Percentiles rank a stretch among this genome's conserved stretches.
Evolutionary conservation across 2,329 filamentous ascomycete species (phyloP).

Genomic region (Scytalidium lignicola): DNA sequence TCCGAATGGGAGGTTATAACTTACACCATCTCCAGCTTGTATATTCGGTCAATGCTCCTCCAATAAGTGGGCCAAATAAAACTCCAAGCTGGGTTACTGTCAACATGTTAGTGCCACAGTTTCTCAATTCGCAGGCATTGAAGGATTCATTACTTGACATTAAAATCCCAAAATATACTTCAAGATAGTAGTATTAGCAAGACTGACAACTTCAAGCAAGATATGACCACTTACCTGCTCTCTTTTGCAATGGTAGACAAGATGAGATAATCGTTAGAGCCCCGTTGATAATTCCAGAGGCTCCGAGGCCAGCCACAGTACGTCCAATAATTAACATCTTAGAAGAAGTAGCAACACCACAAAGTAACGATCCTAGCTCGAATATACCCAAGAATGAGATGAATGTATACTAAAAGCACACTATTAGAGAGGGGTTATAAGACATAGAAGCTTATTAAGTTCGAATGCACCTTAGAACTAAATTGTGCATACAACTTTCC

Average conservation of each 20-base stretch:
- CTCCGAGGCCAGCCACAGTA: slow-evolving; percentile 47
- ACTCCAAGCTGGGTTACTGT: slow-evolving; percentile 17
- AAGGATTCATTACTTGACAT: slow-evolving; percentile 14
- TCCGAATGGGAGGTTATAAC: too few species aligned
- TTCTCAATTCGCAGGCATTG: neutral
- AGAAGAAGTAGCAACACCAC: slow-evolving; percentile 42
- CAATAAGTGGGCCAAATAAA: slow-evolving; percentile 26
- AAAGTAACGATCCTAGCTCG: slow-evolving; percentile 51
- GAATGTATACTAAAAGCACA: slow-evolving; percentile 30
- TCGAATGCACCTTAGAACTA: slow-evolving; percentile 24
- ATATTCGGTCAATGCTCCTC: slow-evolving; percentile 30
- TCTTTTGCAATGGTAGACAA: slow-evolving; percentile 19
- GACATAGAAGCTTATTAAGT: neutral
- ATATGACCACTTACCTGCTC: slow-evolving; percentile 4
- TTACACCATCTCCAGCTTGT: slow-evolving; percentile 29
- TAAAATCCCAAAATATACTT: slow-evolving; percentile 16
- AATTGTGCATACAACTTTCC: slow-evolving; percentile 46
- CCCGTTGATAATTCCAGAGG: slow-evolving; percentile 47
- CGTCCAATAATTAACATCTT: slow-evolving; percentile 50
- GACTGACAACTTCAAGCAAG: neutral
- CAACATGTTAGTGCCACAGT: neutral
- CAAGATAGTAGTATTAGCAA: neutral
- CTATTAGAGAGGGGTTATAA: too few species aligned
- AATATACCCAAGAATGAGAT: slow-evolving; percentile 43
- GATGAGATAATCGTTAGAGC: slow-evolving; percentile 44